These are phyloP conservation scores for Jatropha curcas DNA, from an alignment of 345 rosid genomes.

Conservation along the genomic window DNA sequence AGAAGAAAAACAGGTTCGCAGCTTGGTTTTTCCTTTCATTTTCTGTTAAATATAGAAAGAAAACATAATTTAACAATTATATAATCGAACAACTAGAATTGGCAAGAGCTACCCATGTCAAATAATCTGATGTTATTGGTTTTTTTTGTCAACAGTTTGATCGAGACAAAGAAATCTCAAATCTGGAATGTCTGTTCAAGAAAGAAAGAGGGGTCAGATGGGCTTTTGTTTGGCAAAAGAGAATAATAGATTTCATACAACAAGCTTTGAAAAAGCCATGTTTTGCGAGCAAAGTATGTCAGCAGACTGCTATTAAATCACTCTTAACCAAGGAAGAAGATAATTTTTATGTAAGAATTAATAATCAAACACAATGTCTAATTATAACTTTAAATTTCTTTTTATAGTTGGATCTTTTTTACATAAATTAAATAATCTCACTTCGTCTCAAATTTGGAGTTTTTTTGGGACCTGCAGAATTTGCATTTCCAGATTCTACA, in stretches of 20 bases:
- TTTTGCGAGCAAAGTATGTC: slow-evolving; percentile 10
- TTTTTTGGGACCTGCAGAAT: too few relatives aligned
- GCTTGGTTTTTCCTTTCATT: too few relatives aligned
- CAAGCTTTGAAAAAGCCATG: slow-evolving; percentile 7
- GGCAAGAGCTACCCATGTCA: background rate
- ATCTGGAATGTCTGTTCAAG: background rate
- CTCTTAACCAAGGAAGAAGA: background rate
- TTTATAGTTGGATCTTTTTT: too few relatives aligned
- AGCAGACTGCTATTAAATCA: background rate
- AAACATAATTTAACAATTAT: too few relatives aligned
- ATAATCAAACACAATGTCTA: too few relatives aligned
- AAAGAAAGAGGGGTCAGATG: background rate
- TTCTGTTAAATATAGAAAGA: too few relatives aligned
- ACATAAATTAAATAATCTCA: too few relatives aligned
- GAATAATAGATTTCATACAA: background rate
- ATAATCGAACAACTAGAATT: too few relatives aligned
- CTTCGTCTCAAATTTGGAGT: too few relatives aligned
- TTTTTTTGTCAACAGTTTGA: background rate
- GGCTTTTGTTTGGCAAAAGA: background rate
- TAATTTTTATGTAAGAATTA: slow-evolving; percentile 4
- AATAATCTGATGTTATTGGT: background rate
- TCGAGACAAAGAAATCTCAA: background rate
- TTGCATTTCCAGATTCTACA: slow-evolving; percentile 13
- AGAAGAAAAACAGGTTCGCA: background rate
- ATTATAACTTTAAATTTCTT: too few relatives aligned